phyloP scores from a whole-genome alignment of 805 yeast genomes.

The Tetrapisispora iriomotensis region DNA sequence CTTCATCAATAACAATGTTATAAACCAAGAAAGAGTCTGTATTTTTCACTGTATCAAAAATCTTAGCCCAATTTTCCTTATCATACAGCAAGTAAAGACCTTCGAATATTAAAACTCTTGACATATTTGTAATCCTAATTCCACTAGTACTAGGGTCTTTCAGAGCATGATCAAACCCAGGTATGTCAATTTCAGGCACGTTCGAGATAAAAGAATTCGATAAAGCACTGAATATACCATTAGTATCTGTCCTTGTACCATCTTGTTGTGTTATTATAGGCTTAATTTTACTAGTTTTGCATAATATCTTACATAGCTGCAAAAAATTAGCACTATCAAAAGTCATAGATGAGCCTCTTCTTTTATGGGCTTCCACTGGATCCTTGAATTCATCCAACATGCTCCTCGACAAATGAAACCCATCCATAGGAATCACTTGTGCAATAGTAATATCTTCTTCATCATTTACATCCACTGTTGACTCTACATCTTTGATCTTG shows the following conservation, averaged over 20 bases:
- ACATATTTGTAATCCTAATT: conserved; percentile 35
- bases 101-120: conserved; percentile 56
- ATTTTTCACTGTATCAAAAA: conserved; percentile 9
- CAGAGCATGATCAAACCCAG: conserved; percentile 66
- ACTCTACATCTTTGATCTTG: conserved; percentile 5
- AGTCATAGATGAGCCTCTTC: conserved; percentile 82
- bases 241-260: conserved; percentile 6
- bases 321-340: conserved; percentile 50
- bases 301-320: conserved; percentile 16
- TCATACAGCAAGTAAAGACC: conserved; percentile 62
- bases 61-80: conserved; percentile 46
- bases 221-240: conserved; percentile 7
- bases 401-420: conserved; percentile 54
- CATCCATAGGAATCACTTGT: conserved; percentile 60
- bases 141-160: conserved; percentile 62
- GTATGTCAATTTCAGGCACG: conserved; percentile 38
- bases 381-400: conserved; percentile 42
- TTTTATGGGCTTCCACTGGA: conserved; percentile 44
- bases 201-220: conserved; percentile 11
- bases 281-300: conserved; percentile 11
- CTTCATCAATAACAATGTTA: conserved; percentile 41
- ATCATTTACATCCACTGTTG: not conserved
- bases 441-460: conserved; percentile 23
- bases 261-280: conserved; percentile 9
- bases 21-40: conserved; percentile 36